These are phyloP conservation scores for Cryomyces minteri DNA, from an alignment of 495 filamentous ascomycete genomes.

Conservation along the genomic window DNA sequence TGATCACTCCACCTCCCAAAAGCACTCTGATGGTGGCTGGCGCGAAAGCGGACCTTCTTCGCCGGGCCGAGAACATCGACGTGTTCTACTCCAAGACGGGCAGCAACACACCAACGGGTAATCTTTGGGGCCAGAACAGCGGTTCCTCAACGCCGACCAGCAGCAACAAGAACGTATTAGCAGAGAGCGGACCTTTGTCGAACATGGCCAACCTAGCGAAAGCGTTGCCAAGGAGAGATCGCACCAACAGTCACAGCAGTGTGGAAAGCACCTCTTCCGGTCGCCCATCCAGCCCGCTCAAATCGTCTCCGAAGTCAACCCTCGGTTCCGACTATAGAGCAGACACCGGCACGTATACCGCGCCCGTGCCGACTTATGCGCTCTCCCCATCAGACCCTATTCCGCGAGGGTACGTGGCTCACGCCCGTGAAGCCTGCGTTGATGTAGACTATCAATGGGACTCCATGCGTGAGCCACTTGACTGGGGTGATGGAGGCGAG, in stretches of 20 bases:
- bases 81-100: conserved; percentile 16
- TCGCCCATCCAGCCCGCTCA: not conserved
- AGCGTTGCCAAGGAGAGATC: conserved; percentile 21
- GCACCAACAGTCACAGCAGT: conserved; percentile 23
- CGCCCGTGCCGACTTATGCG: conserved; percentile 69
- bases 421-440: conserved; percentile 79
- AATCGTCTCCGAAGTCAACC: not conserved
- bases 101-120: conserved; percentile 14
- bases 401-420: conserved; percentile 69
- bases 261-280: not conserved
- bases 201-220: conserved; percentile 13
- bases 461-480: conserved; percentile 53
- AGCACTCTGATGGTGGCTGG: conserved; percentile 71
- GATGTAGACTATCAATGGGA: conserved; percentile 91
- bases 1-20: conserved; percentile 74
- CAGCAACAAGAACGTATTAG: not conserved
- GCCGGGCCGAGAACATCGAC: conserved; percentile 42
- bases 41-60: conserved; percentile 70
- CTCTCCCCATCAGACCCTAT: conserved; percentile 64
- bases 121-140: conserved; percentile 27
- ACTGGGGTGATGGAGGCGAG: conserved; percentile 75
- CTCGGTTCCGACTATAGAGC: not conserved
- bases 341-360: conserved; percentile 31
- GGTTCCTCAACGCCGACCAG: conserved; percentile 8
- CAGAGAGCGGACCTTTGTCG: conserved; percentile 12